These are phyloP conservation scores for Vachellia pachyceras DNA, from an alignment of 306 rosid species.

Conservation along the genomic window DNA sequence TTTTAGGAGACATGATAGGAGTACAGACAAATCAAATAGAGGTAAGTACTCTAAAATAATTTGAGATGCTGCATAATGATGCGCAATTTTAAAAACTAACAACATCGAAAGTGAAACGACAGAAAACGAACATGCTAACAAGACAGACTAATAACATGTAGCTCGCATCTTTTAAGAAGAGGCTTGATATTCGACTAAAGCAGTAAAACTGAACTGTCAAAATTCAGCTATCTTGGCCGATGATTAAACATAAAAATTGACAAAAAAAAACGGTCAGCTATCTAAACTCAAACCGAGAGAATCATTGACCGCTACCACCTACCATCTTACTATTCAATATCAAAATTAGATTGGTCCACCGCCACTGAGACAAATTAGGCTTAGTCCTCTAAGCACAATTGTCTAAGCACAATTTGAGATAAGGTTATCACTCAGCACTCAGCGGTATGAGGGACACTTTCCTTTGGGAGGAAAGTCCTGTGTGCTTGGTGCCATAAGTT, in stretches of 20 bases:
- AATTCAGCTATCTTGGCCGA: background rate
- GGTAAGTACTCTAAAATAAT: too few relatives aligned
- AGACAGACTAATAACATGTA: background rate
- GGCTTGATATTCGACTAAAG: background rate
- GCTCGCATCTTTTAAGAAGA: background rate
- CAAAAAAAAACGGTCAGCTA: background rate
- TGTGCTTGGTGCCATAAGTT: conserved; percentile 31
- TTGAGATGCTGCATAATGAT: too few relatives aligned
- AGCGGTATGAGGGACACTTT: background rate
- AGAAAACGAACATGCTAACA: background rate
- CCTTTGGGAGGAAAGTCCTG: conserved; percentile 11
- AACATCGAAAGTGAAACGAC: background rate
- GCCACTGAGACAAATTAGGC: conserved; percentile 20
- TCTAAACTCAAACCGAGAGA: background rate
- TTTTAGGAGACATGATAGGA: too few relatives aligned
- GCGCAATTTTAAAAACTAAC: too few relatives aligned
- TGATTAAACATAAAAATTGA: background rate
- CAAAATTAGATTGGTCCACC: conserved; percentile 32
- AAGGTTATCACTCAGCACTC: background rate
- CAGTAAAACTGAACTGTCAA: background rate
- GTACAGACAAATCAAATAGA: too few relatives aligned
- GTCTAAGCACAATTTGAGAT: conserved; percentile 11
- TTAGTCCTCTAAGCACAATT: background rate
- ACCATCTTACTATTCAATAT: background rate
- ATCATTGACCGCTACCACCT: conserved; percentile 18